Base-by-base conservation (phyloP, 331 rosid species). In the Pyracantha coccinea region DNA sequence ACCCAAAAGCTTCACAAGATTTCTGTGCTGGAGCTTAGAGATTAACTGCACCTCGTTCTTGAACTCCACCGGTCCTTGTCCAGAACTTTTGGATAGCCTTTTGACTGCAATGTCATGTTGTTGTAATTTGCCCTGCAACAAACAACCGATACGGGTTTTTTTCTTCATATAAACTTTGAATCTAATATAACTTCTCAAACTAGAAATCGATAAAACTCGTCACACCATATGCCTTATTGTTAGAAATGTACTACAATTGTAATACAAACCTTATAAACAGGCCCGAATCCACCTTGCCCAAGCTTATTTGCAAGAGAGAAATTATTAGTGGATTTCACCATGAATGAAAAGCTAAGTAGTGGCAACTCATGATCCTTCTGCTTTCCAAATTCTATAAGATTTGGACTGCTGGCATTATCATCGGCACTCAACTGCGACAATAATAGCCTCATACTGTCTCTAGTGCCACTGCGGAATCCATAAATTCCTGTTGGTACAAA, bases 41-140 rank as follows among this genome's bases (percentile, higher is more conserved):
- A 81, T 81, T 20, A 81, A 50, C 59, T 58, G 74, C 64, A 81
- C 78, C 72, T 72, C 81, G 60, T 68, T 81, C 31, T 72, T 72
- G 71, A 81, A 72, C 78, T 81, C 85, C 78, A 23, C 47, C 13
- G 59, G 15, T 76, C 81, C 81, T 72, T 81, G 84, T 77, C 75
- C 58, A 45, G 76, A 80, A 24, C 5, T 13, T 68, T 62, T 68
- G 3, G 76, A 80, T 25, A 74, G 73, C 71, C 83, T 61, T 69
- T 80, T 80, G 16, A 75, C 79, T 8, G 83, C 83, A 60, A 80
- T 74, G 53, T 80, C 62, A 31, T 68, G 54, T 25, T 77, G 62
- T 35, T 1, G 24, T 63, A 75, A 63, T 14, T 25, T 54, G 4
- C 76, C 83, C 77, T 80, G 76, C 69, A 38, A 64, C 16, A 73